These are phyloP conservation scores for Malassezia psittaci DNA, from an alignment of 1,284 basidiomycete species.

Conservation along the genomic window DNA sequence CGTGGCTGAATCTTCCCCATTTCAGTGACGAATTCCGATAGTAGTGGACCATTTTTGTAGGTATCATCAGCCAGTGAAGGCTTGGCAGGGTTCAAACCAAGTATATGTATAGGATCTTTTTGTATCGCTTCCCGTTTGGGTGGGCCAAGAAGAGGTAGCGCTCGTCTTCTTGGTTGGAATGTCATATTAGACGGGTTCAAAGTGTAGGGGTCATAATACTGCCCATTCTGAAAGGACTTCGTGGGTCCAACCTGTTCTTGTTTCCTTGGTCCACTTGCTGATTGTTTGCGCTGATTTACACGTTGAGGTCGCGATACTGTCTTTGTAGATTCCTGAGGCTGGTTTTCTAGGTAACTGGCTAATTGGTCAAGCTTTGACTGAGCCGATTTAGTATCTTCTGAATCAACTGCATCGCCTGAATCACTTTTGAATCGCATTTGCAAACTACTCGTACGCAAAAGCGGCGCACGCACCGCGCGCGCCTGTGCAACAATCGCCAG, in stretches of 20 bases:
- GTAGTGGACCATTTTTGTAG: slow-evolving; percentile 61
- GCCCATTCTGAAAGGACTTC: slow-evolving; percentile 14
- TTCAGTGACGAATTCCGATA: slow-evolving; percentile 62
- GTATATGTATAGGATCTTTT: slow-evolving; percentile 54
- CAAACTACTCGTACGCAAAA: neutral
- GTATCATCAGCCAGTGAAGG: slow-evolving; percentile 44
- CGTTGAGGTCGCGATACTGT: neutral
- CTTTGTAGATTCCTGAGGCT: slow-evolving; percentile 6
- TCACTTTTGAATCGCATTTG: neutral
- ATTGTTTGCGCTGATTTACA: neutral
- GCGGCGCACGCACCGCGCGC: neutral
- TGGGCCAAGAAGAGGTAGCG: slow-evolving; percentile 32
- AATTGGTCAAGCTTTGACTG: slow-evolving; percentile 16
- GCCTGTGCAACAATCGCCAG: neutral
- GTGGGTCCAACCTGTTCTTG: slow-evolving; percentile 3
- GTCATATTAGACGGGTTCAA: slow-evolving; percentile 22
- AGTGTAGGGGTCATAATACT: slow-evolving; percentile 35
- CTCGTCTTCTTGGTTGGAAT: slow-evolving; percentile 8
- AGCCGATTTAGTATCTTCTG: neutral
- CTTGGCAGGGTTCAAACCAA: slow-evolving; percentile 46
- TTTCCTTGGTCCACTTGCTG: neutral
- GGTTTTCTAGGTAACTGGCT: slow-evolving; percentile 16
- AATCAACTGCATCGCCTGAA: neutral
- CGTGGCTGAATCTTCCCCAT: slow-evolving; percentile 76
- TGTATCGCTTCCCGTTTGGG: slow-evolving; percentile 23